These are phyloP conservation scores for Thermochaetoides dissita DNA, from an alignment of 2,329 filamentous ascomycete species.

Conservation along the genomic window DNA sequence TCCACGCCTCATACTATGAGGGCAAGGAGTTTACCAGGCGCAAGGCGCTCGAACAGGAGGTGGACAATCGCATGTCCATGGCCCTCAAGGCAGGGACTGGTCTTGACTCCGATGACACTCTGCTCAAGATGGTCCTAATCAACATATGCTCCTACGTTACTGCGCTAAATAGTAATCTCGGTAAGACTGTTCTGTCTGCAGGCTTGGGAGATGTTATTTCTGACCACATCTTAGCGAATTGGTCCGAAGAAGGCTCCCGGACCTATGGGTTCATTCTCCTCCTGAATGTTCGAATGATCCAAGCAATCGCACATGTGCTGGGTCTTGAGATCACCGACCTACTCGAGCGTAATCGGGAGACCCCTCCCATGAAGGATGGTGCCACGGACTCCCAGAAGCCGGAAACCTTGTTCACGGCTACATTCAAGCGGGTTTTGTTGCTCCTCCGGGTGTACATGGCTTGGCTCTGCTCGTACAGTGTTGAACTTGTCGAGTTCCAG, in stretches of 20 bases:
- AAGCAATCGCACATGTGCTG: conserved; percentile 55
- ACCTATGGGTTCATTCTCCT: conserved; percentile 54
- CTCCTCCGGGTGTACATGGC: conserved; percentile 39
- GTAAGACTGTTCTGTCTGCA: neutral
- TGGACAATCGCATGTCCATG: conserved; percentile 62
- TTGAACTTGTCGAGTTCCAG: conserved; percentile 32
- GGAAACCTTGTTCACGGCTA: conserved; percentile 22
- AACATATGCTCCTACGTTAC: conserved; percentile 76
- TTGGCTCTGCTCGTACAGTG: conserved; percentile 35
- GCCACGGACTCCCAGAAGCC: conserved; percentile 7
- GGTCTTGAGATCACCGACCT: conserved; percentile 52
- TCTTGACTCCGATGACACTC: conserved; percentile 40
- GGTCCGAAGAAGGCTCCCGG: conserved; percentile 28
- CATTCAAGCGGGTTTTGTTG: conserved; percentile 32
- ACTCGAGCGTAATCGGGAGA: conserved; percentile 23
- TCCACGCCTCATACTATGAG: conserved; percentile 74
- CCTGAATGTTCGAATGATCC: conserved; percentile 67
- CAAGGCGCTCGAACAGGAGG: conserved; percentile 71
- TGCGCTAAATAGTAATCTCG: conserved; percentile 41
- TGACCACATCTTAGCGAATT: conserved; percentile 23
- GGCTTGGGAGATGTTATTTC: neutral
- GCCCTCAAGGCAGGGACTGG: conserved; percentile 49
- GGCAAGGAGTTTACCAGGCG: conserved; percentile 62
- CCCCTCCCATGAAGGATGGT: conserved; percentile 19
- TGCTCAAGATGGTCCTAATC: conserved; percentile 70